Evolutionary conservation across 176 grass and related monocot genomes (phyloP), one percentile per base, ranked within the genome.

Genomic region (Urochloa ruziziensis): DNA sequence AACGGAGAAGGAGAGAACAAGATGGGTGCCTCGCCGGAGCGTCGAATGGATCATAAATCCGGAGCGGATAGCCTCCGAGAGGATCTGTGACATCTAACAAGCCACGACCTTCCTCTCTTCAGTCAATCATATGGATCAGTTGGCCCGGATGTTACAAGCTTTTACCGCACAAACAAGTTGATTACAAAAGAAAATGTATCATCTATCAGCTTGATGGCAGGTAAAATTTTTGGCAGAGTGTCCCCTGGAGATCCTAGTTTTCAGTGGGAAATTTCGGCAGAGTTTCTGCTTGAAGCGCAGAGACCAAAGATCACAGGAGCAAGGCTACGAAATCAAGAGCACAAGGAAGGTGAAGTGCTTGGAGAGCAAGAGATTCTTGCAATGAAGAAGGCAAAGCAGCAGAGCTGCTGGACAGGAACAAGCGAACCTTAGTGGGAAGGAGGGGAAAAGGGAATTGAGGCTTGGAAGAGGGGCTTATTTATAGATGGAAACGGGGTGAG

Each of bases 1-100:
- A 16, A 93, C 89, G 18, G 94, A 97, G 86, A 97, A 97, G 79
- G 94, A 97, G 11, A 93, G 94, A n/a, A 97, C 94, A 68, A 93
- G 91, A 85, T 97, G 94, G 34, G 78, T 74, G 81, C 91, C 81
- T 62, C 84, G 94, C 72, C 91, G 88, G 68, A 93, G 86, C 51
- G 87, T 74, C 19, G 78, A 87, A 69, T 67, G 86, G 75, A 93
- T 79, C 84, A 91, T 90, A 92, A 93, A 93, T 85, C 82, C n/a
- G 7, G 71, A 88, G 63, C 82, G 72, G 54, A 68, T 53, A 47
- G 82, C 61, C 52, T 96, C 89, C 32, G 71, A 91, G 83, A 83
- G 89, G 86, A 93, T 91, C 27, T 82, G 52, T 82, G 73, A 82
- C 88, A 93, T 93, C 68, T 67, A 89, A 67, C 47, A 83, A 75